Evolutionary conservation across 2,329 filamentous ascomycete genomes (phyloP).

Genomic region (Diaporthe caulivora): DNA sequence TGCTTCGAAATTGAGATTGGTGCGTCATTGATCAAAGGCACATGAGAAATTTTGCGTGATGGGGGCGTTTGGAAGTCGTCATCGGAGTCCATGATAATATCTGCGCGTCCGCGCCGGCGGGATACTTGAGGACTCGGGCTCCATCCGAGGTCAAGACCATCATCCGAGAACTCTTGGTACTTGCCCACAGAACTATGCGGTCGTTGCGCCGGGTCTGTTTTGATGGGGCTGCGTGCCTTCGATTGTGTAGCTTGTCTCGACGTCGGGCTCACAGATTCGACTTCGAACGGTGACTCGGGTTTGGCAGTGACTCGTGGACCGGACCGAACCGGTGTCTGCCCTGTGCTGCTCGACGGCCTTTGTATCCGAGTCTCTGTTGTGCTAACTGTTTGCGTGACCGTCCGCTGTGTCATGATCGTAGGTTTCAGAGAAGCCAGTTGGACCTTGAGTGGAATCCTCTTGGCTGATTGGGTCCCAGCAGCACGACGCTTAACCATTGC

Average conservation of each 20-base stretch:
- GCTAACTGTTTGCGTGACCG: slow-evolving; percentile 42
- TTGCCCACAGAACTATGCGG: not conserved
- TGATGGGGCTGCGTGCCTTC: not conserved
- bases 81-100: slow-evolving; percentile 68
- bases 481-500: slow-evolving; percentile 39
- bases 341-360: slow-evolving; percentile 31
- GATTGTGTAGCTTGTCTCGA: not conserved
- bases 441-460: slow-evolving; percentile 39
- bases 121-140: slow-evolving; percentile 42
- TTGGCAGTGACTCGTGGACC: slow-evolving; percentile 11
- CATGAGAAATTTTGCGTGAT: slow-evolving; percentile 47
- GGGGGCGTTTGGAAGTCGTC: slow-evolving; percentile 64
- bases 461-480: slow-evolving; percentile 54
- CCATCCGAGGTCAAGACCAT: slow-evolving; percentile 26
- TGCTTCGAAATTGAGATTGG: slow-evolving; percentile 20
- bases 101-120: slow-evolving; percentile 41
- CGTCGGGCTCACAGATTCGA: not conserved
- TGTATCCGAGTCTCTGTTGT: slow-evolving; percentile 41
- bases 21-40: slow-evolving; percentile 45
- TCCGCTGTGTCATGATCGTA: slow-evolving; percentile 42
- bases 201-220: not conserved
- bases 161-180: slow-evolving; percentile 24
- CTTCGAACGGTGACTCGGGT: slow-evolving; percentile 37
- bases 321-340: slow-evolving; percentile 4
- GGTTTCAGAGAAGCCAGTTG: slow-evolving; percentile 33